These are phyloP conservation scores for Akebia trifoliata DNA, from an alignment of 164 flowering plant species.

Conservation along the genomic window DNA sequence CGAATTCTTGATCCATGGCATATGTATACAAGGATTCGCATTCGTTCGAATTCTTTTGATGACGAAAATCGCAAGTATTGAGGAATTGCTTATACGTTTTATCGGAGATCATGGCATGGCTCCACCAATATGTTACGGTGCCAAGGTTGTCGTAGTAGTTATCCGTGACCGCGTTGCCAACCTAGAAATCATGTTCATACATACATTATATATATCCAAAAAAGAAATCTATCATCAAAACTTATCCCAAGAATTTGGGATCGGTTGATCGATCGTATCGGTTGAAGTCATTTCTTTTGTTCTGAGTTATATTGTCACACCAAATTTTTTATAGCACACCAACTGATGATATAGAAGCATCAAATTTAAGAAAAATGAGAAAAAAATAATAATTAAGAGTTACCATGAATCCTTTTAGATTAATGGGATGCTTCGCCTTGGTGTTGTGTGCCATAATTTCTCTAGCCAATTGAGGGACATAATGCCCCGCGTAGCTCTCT, in stretches of 20 bases:
- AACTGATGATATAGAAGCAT: too few species aligned
- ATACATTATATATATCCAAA: too few species aligned
- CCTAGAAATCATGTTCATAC: too few species aligned
- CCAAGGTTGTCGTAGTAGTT: constrained; percentile 81
- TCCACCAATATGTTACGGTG: constrained; percentile 89
- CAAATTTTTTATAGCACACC: too few species aligned
- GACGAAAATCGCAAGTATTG: constrained; percentile 51
- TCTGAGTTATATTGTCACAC: too few species aligned
- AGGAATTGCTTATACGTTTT: constrained; percentile 56
- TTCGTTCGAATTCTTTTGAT: constrained; percentile 52
- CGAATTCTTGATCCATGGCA: constrained; percentile 82
- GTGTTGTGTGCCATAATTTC: constrained; percentile 49
- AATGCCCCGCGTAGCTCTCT: constrained; percentile 89
- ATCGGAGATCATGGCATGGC: constrained; percentile 90
- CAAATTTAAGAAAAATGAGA: background rate
- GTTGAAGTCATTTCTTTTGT: too few species aligned
- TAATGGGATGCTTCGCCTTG: constrained; percentile 39
- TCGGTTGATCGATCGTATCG: too few species aligned
- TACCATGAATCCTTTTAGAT: constrained; percentile 85
- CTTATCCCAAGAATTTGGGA: too few species aligned
- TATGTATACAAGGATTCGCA: constrained; percentile 58
- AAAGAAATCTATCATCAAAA: too few species aligned
- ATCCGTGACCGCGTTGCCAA: constrained; percentile 89
- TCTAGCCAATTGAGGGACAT: constrained; percentile 78
- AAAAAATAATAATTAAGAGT: background rate